Conservation (phyloP, 768 basidiomycete species). For the Ramaria sp. region DNA sequence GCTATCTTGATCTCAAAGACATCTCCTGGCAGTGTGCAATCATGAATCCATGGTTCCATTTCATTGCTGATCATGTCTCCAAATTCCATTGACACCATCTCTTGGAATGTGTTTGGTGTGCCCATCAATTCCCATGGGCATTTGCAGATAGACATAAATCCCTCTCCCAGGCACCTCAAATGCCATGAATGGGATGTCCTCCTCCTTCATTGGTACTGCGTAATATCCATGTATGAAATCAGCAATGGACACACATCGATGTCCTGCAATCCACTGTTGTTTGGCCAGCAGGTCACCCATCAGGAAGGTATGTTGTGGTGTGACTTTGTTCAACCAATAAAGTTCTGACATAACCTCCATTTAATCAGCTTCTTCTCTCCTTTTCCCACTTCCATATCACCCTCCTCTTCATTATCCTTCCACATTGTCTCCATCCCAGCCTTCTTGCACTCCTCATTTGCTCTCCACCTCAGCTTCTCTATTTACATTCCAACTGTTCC, state of each 20-base stretch:
- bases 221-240: conserved; percentile 32
- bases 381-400: not conserved
- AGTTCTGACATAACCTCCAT: too few relatives aligned
- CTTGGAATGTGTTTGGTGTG: conserved; percentile 25
- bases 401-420: too few relatives aligned
- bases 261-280: conserved; percentile 26
- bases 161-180: conserved; percentile 30
- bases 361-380: not conserved
- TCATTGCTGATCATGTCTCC: too few relatives aligned
- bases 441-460: conserved; percentile 25
- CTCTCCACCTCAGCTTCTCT: not conserved
- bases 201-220: conserved; percentile 10
- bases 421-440: conserved; percentile 14
- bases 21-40: too few relatives aligned
- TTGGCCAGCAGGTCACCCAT: conserved; percentile 28
- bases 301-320: not conserved
- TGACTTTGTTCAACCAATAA: too few relatives aligned
- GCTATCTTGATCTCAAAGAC: too few relatives aligned
- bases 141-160: conserved; percentile 22
- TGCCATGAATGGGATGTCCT: not conserved
- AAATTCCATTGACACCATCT: conserved; percentile 7
- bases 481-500: conserved; percentile 8
- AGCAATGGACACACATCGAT: conserved; percentile 24
- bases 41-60: too few relatives aligned
- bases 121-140: conserved; percentile 34